Base-by-base conservation (phyloP, 2,329 filamentous ascomycete species). In the Penicillium sp. region DNA sequence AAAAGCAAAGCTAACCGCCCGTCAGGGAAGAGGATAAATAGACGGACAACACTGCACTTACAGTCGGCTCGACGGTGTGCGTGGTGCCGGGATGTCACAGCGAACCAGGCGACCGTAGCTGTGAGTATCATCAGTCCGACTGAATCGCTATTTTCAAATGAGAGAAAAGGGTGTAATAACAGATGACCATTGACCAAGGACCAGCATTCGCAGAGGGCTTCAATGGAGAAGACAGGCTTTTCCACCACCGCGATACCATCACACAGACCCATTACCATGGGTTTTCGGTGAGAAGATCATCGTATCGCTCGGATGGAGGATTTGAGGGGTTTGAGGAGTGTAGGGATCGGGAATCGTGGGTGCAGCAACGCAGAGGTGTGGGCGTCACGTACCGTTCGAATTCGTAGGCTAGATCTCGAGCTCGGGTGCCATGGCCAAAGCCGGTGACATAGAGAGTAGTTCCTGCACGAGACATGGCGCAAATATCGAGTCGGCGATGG, bases 361-460 rank as follows among this genome's bases (percentile, higher is more conserved):
- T 62, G 63, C 57, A 61, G 61, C 67, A 70, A 68, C 64, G 60
- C 57, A 61, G 53, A 56, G 53, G 45, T 60, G 59, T 57, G 54
- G 61, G 72, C 75, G 71, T 77, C 79, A 94, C 90, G 82, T 95
- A 96, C 88, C 91, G 89, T 90, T 97, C 91, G 86, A 97, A 97
- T 80, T 97, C 91, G 86, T 94, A 96, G 77, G 91, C 89, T 71
- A 97, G 87, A 79, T 98, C 90, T 82, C 93, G 88, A 71, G 93
- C 89, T 78, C 93, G 88, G 71, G 91, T 96, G 71, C 91, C 89
- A 74, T 95, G 89, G 80, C 91, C 94, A 73, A 98, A 98, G 80
- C 93, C 93, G 65, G 90, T 95, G 72, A 97, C 91, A 77, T 97
- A 97, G 58, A 97, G 87, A 43, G 91, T 97, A 47, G 87, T 94